A percentile compares a stretch with the other conserved stretches of the same genome.
These are phyloP conservation scores for Termitomyces sp. DNA, from an alignment of 768 basidiomycete species.

Conservation along the genomic window DNA sequence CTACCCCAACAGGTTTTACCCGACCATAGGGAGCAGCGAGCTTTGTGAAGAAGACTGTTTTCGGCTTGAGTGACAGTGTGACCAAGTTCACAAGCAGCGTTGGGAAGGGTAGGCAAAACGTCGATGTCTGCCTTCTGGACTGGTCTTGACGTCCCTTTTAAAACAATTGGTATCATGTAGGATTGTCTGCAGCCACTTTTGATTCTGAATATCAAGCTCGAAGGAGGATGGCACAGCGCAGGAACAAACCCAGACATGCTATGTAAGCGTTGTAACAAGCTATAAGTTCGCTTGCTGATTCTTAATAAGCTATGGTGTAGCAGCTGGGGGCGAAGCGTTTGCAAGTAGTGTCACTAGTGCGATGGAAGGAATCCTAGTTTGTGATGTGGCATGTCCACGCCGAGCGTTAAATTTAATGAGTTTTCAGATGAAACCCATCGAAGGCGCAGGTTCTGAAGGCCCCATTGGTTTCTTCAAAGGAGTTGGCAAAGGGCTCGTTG, in stretches of 20 bases:
- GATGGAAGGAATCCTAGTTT: constrained; percentile 89
- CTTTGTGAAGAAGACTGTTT: constrained; percentile 98
- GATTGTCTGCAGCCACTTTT: constrained; percentile 93
- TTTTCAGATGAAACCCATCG: constrained; percentile 86
- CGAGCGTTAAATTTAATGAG: not conserved
- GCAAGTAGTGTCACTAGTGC: constrained; percentile 94
- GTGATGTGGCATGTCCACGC: constrained; percentile 1
- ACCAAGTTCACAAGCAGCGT: constrained; percentile 98
- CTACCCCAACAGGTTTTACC: not conserved
- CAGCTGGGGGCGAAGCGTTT: constrained; percentile 91
- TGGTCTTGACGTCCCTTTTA: not conserved
- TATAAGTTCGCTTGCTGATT: not conserved
- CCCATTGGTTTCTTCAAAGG: constrained; percentile 98
- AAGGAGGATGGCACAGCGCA: constrained; percentile 80
- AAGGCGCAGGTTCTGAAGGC: constrained; percentile 93
- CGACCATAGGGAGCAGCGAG: constrained; percentile 81
- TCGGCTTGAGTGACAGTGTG: constrained; percentile 91
- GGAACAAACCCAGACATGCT: constrained; percentile 95
- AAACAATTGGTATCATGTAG: constrained; percentile 29
- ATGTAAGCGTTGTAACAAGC: constrained; percentile 49
- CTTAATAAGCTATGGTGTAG: constrained; percentile 77
- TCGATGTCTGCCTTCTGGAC: not conserved
- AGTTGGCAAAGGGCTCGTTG: constrained; percentile 92
- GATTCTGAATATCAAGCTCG: constrained; percentile 94
- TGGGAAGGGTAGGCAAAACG: constrained; percentile 67